phyloP scores from a whole-genome alignment of 2,329 filamentous ascomycete genomes.

The Aspergillus fumigatus region DNA sequence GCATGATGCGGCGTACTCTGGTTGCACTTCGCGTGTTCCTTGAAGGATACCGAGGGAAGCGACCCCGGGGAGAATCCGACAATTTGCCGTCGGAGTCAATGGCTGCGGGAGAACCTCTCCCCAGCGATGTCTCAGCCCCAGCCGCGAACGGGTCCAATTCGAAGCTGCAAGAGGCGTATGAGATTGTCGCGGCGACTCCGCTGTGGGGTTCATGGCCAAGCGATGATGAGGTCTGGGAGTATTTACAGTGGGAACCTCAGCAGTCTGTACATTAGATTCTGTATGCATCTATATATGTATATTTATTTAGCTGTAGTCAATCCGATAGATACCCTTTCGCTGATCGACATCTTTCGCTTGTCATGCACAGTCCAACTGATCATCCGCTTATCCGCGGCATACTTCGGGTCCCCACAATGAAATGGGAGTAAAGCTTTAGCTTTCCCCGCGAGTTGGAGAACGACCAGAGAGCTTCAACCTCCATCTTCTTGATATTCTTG shows the following conservation, averaged over 20 bases:
- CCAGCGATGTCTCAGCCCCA: not conserved
- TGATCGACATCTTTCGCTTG: not conserved
- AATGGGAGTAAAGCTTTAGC: constrained; percentile 13
- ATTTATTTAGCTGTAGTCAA: constrained; percentile 7
- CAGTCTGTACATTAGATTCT: constrained; percentile 15
- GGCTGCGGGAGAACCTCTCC: not conserved
- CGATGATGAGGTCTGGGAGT: constrained; percentile 37
- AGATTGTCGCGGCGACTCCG: constrained; percentile 31
- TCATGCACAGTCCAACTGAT: not conserved
- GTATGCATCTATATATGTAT: constrained; percentile 14
- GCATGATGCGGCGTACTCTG: constrained; percentile 37
- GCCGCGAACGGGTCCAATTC: constrained; percentile 17
- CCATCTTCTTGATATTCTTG: constrained; percentile 1
- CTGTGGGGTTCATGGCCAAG: constrained; percentile 40
- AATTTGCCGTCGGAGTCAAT: not conserved
- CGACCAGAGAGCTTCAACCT: not conserved
- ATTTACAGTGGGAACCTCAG: constrained; percentile 22
- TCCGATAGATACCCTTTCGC: constrained; percentile 12
- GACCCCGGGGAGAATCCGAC: not conserved
- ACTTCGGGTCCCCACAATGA: constrained; percentile 9
- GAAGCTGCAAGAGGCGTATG: constrained; percentile 31
- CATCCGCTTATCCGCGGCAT: constrained; percentile 15
- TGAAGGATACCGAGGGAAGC: constrained; percentile 29
- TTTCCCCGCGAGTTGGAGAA: constrained; percentile 20
- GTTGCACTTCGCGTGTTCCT: constrained; percentile 39